A percentile compares a stretch with the other conserved stretches of the same genome.
These are phyloP conservation scores for Shiraia sp. DNA, from an alignment of 2,329 filamentous ascomycete genomes.

Conservation along the genomic window DNA sequence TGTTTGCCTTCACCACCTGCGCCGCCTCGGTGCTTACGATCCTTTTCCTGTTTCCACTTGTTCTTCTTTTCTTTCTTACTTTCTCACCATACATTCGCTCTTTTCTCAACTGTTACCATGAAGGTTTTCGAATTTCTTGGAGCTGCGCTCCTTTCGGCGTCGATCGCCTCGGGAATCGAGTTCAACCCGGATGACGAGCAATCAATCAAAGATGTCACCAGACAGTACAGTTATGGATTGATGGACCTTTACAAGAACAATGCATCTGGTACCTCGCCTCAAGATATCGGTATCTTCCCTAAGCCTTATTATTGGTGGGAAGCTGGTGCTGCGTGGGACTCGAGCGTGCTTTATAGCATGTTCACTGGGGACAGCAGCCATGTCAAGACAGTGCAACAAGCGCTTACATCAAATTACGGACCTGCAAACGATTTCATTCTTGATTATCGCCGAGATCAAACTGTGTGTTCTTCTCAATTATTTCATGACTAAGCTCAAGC, in stretches of 20 bases:
- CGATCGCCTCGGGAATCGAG: constrained; percentile 33
- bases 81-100: constrained; percentile 16
- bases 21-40: constrained; percentile 1
- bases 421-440: constrained; percentile 50
- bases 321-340: constrained; percentile 44
- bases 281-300: constrained; percentile 48
- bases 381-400: constrained; percentile 46
- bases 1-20: constrained; percentile 12
- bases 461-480: constrained; percentile 16
- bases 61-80: constrained; percentile 8
- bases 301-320: constrained; percentile 55
- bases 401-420: constrained; percentile 49
- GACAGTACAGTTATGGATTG: constrained; percentile 38
- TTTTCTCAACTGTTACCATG: constrained; percentile 31
- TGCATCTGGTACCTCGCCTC: constrained; percentile 19
- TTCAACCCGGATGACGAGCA: constrained; percentile 39
- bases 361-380: constrained; percentile 52
- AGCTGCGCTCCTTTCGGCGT: constrained; percentile 42
- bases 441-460: constrained; percentile 44
- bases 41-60: constrained; percentile 21
- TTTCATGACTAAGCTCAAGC: constrained; percentile 2
- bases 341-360: constrained; percentile 41
- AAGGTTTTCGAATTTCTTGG: constrained; percentile 34
- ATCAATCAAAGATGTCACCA: constrained; percentile 33
- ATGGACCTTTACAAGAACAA: constrained; percentile 42